Evolutionary conservation across 164 flowering plant genomes (phyloP).

Genomic region (Chloranthus sessilifolius): DNA sequence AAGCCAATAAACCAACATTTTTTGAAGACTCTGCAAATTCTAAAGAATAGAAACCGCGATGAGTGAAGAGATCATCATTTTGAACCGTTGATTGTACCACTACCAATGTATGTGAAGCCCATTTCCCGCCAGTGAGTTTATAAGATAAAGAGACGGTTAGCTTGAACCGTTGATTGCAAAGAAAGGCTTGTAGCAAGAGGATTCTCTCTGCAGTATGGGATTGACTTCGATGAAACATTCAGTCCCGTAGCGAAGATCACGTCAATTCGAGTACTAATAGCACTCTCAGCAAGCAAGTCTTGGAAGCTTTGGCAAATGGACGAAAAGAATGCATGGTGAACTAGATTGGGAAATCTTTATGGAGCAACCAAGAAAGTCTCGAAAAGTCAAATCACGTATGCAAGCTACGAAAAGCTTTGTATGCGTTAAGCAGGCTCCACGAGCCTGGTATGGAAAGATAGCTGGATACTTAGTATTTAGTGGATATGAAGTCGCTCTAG

Average conservation of each 20-base stretch:
- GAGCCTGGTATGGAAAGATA: neutral
- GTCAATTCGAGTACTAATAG: neutral
- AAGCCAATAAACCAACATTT: neutral
- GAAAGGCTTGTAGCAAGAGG: neutral
- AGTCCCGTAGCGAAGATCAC: neutral
- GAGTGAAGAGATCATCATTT: neutral
- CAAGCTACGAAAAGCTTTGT: conserved; percentile 2
- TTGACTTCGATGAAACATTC: neutral
- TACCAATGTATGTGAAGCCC: neutral
- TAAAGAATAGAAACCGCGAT: neutral
- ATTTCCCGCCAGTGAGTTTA: neutral
- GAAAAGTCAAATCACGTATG: neutral
- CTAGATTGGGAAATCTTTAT: neutral
- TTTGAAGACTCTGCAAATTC: neutral
- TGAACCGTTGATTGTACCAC: neutral
- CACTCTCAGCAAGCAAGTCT: neutral
- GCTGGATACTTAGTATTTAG: conserved; percentile 1
- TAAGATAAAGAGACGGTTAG: neutral
- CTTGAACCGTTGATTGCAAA: neutral
- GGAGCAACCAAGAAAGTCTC: neutral
- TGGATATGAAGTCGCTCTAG: neutral
- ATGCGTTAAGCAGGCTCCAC: neutral
- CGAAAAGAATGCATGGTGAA: neutral
- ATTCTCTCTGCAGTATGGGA: neutral
- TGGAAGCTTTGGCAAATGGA: neutral